Percentiles rank a stretch among this genome's conserved stretches.
Conservation (phyloP, 2,329 filamentous ascomycete species). For the Purpureocillium lavendulum region DNA sequence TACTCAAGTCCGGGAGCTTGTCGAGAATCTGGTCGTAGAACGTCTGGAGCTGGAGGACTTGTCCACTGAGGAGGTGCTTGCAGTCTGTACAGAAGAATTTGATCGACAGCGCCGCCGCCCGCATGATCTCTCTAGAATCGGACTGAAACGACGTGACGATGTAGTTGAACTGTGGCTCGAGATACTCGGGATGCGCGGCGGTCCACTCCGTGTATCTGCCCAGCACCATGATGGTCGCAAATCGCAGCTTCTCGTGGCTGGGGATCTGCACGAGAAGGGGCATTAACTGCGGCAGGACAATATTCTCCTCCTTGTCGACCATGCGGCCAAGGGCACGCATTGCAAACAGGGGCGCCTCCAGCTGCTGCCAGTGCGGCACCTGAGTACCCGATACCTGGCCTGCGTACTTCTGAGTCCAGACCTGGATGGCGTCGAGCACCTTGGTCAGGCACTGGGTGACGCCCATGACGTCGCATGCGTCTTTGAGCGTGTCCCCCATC, state of each 20-base stretch:
- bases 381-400: conserved; percentile 62
- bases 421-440: conserved; percentile 74
- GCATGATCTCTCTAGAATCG: conserved; percentile 80
- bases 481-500: conserved; percentile 97
- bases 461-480: conserved; percentile 92
- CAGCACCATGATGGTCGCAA: conserved; percentile 95
- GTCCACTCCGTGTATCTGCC: conserved; percentile 98
- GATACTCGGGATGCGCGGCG: conserved; percentile 80
- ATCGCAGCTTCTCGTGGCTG: conserved; percentile 93
- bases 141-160: conserved; percentile 90
- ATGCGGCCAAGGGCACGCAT: conserved; percentile 95
- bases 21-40: conserved; percentile 91
- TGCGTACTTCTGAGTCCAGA: conserved; percentile 81
- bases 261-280: conserved; percentile 91
- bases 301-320: conserved; percentile 81
- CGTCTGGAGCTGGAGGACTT: conserved; percentile 77
- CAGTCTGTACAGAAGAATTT: conserved; percentile 98
- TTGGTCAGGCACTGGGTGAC: conserved; percentile 87
- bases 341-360: conserved; percentile 90
- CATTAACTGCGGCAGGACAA: conserved; percentile 85
- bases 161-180: conserved; percentile 89
- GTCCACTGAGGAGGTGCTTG: conserved; percentile 72
- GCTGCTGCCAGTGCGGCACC: conserved; percentile 91
- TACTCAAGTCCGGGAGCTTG: conserved; percentile 73
- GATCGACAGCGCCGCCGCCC: conserved; percentile 86